These are phyloP conservation scores for Emericellopsis terricola DNA, from an alignment of 495 filamentous ascomycete species.

Conservation along the genomic window DNA sequence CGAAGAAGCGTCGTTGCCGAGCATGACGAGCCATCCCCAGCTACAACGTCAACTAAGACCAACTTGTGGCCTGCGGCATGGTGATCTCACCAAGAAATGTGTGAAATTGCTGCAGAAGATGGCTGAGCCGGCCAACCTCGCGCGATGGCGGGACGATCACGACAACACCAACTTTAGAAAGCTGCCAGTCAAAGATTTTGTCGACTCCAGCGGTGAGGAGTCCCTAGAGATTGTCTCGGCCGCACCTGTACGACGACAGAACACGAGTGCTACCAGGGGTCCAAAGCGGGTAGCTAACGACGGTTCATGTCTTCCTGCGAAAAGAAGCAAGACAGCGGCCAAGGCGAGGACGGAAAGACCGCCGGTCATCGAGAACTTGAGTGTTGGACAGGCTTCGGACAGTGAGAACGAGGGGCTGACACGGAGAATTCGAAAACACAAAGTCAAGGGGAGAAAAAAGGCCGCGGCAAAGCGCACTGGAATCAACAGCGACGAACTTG, in stretches of 20 bases:
- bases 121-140: slow-evolving; percentile 9
- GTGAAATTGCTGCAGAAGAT: slow-evolving; percentile 24
- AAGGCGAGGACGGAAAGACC: slow-evolving; percentile 5
- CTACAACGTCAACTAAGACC: slow-evolving; percentile 22
- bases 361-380: slow-evolving; percentile 3
- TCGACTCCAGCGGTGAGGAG: slow-evolving; percentile 8
- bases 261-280: no score
- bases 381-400: slow-evolving; percentile 1
- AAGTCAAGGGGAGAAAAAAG: slow-evolving; percentile 4
- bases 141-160: slow-evolving; percentile 4
- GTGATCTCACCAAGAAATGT: slow-evolving; percentile 24
- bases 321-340: background rate
- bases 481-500: slow-evolving; percentile 22
- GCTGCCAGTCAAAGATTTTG: slow-evolving; percentile 1
- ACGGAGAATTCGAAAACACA: slow-evolving; percentile 5
- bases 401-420: slow-evolving; percentile 1
- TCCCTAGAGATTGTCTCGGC: slow-evolving; percentile 6
- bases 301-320: no score
- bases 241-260: background rate
- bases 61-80: slow-evolving; percentile 24
- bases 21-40: slow-evolving; percentile 14
- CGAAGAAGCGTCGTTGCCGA: slow-evolving; percentile 19
- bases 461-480: slow-evolving; percentile 4
- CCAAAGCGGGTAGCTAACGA: no score
- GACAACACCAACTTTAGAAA: slow-evolving; percentile 7